These are phyloP conservation scores for Scalesia atractyloides DNA, from an alignment of 129 eudicot genomes.

Conservation along the genomic window DNA sequence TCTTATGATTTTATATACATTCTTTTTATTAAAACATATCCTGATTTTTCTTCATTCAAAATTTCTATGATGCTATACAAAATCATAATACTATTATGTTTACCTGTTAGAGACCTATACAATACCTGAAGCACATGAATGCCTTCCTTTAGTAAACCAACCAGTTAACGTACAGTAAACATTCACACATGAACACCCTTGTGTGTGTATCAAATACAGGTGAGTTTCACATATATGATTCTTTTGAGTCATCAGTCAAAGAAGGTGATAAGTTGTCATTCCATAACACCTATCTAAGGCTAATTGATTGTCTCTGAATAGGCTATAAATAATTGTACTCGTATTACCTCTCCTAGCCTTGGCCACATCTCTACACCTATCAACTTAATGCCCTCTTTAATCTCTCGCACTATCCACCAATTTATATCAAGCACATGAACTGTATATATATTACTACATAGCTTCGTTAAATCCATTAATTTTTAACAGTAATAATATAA, in stretches of 20 bases:
- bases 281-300: slow-evolving; percentile 24
- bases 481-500: neutral
- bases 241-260: slow-evolving; percentile 30
- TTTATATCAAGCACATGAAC: slow-evolving; percentile 34
- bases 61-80: too few relatives aligned
- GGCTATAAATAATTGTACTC: slow-evolving; percentile 35
- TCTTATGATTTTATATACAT: too few relatives aligned
- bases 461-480: slow-evolving; percentile 2
- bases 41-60: too few relatives aligned
- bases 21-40: too few relatives aligned
- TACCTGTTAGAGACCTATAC: too few relatives aligned
- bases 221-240: slow-evolving; percentile 13
- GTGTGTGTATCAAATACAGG: neutral
- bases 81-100: too few relatives aligned
- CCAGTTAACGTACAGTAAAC: too few relatives aligned
- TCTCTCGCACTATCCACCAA: slow-evolving; percentile 23
- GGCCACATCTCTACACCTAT: slow-evolving; percentile 44
- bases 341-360: slow-evolving; percentile 30
- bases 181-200: neutral
- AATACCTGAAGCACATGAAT: too few relatives aligned
- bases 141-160: too few relatives aligned
- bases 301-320: slow-evolving; percentile 37
- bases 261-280: slow-evolving; percentile 25
- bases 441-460: slow-evolving; percentile 14
- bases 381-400: slow-evolving; percentile 42